Conservation (phyloP, 2,329 filamentous ascomycete genomes). For the Verticillium nubilum region DNA sequence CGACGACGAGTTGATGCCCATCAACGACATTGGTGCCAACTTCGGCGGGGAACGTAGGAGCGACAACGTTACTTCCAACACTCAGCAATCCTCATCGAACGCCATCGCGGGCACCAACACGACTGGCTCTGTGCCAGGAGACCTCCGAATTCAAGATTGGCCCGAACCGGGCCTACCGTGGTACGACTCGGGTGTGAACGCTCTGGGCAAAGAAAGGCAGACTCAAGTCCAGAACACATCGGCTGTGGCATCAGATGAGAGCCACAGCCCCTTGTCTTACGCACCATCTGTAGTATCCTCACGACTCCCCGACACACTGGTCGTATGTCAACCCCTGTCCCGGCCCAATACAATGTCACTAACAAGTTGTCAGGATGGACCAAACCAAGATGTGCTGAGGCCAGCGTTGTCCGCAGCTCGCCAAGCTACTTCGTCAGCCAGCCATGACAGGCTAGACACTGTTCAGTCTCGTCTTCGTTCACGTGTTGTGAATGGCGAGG, state of each 20-base stretch:
- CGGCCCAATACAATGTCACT: not conserved
- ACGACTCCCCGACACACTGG: not conserved
- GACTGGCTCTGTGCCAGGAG: not conserved
- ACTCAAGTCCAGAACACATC: not conserved
- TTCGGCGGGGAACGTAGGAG: not conserved
- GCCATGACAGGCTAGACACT: not conserved
- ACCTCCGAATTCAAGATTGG: not conserved
- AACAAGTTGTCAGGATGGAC: not conserved
- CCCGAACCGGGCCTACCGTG: not conserved
- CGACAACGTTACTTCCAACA: not conserved
- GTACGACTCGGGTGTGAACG: not conserved
- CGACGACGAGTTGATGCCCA: constrained; percentile 40
- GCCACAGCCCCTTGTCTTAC: not conserved
- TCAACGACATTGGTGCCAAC: constrained; percentile 15
- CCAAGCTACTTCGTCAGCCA: not conserved
- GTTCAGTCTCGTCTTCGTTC: not conserved
- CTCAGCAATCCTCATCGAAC: not conserved
- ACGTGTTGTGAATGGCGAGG: not conserved
- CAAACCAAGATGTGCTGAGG: not conserved
- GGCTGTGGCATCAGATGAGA: not conserved
- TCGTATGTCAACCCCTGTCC: not conserved
- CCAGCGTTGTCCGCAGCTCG: not conserved
- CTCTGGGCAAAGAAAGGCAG: not conserved
- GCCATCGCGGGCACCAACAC: not conserved
- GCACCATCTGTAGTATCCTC: not conserved